These are phyloP conservation scores for Microsporum ferrugineum DNA, from an alignment of 2,329 filamentous ascomycete species.

Conservation along the genomic window DNA sequence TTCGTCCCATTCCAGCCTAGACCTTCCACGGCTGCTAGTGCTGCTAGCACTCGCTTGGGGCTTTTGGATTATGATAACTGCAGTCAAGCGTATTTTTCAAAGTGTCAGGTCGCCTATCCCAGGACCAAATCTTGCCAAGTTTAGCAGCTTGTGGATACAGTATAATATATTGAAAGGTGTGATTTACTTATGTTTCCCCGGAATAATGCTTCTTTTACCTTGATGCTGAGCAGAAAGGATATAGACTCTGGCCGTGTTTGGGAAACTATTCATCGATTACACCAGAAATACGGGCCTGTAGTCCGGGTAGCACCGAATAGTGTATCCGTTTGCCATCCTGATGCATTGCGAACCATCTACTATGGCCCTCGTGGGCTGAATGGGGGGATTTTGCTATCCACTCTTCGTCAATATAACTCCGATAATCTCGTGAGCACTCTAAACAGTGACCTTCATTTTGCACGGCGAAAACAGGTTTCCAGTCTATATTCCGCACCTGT, in stretches of 20 bases:
- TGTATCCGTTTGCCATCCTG: constrained; percentile 14
- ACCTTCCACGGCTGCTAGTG: background rate
- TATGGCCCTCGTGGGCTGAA: constrained; percentile 12
- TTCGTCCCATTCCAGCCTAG: background rate
- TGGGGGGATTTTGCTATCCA: constrained; percentile 1
- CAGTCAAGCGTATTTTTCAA: background rate
- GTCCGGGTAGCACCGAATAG: constrained; percentile 11
- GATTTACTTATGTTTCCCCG: background rate
- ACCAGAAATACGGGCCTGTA: constrained; percentile 14
- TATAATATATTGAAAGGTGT: constrained; percentile 12
- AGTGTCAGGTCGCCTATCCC: constrained; percentile 13
- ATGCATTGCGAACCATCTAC: constrained; percentile 14
- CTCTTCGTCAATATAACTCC: constrained; percentile 14
- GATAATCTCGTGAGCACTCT: constrained; percentile 14
- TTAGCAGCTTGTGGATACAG: constrained; percentile 12
- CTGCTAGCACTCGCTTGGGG: background rate
- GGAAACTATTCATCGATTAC: constrained; percentile 5
- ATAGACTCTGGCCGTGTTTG: background rate
- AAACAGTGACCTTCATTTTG: constrained; percentile 12
- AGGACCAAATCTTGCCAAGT: constrained; percentile 14
- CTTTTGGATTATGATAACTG: constrained; percentile 3
- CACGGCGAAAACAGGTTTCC: constrained; percentile 12
- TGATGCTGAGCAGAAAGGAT: background rate
- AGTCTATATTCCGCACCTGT: constrained; percentile 11
- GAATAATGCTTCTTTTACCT: background rate